Percentiles rank a stretch among this genome's conserved stretches.
Evolutionary conservation across 805 yeast species (phyloP).

Genomic region (Saccharomyces kudriavzevii): DNA sequence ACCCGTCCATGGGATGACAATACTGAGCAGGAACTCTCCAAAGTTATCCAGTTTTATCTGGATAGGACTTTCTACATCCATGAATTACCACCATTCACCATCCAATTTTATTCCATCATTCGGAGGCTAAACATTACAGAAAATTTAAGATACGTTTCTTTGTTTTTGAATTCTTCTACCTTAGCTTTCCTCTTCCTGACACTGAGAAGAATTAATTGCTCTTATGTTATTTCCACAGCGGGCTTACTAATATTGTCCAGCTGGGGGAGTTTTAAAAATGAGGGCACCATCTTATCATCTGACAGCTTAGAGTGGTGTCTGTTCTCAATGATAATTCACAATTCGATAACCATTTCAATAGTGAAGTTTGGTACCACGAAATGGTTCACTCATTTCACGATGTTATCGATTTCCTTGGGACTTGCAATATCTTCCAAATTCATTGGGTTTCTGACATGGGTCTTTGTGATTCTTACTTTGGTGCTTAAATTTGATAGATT

Average conservation of each 20-base stretch:
- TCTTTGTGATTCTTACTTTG: slow-evolving; percentile 51
- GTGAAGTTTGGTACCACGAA: slow-evolving; percentile 36
- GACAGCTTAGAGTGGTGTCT: slow-evolving; percentile 40
- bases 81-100: slow-evolving; percentile 17
- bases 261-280: slow-evolving; percentile 13
- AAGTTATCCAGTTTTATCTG: slow-evolving; percentile 8
- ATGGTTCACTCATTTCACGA: slow-evolving; percentile 49
- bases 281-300: slow-evolving; percentile 14
- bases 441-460: slow-evolving; percentile 60
- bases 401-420: slow-evolving; percentile 46
- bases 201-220: slow-evolving; percentile 26
- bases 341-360: slow-evolving; percentile 42
- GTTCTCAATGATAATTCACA: slow-evolving; percentile 41
- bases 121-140: slow-evolving; percentile 1
- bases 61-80: slow-evolving; percentile 12
- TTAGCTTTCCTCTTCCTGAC: slow-evolving; percentile 13
- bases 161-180: slow-evolving; percentile 9
- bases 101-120: slow-evolving; percentile 16
- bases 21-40: slow-evolving; percentile 8
- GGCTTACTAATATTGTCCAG: slow-evolving; percentile 20
- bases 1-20: neutral
- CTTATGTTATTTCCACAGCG: slow-evolving; percentile 36
- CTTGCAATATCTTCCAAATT: slow-evolving; percentile 55
- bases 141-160: slow-evolving; percentile 9
- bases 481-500: slow-evolving; percentile 52